Evolutionary conservation across 208 protist genomes (phyloP).

Genomic region (Acanthamoeba royreba): DNA sequence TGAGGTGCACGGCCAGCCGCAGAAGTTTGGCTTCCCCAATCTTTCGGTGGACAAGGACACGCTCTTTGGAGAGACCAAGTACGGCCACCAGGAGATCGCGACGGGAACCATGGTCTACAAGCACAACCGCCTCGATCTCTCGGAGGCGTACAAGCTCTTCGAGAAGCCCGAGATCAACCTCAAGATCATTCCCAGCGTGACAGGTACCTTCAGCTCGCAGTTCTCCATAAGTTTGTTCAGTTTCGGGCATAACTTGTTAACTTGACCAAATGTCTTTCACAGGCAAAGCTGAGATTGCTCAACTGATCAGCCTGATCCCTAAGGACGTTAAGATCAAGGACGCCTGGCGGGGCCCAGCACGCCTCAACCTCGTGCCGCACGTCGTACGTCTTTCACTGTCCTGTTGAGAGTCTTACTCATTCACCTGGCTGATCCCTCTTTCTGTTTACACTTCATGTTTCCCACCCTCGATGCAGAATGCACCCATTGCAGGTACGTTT

Average conservation of each 20-base stretch:
- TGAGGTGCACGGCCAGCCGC: constrained; percentile 12
- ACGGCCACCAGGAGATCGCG: neutral
- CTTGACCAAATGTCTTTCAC: neutral
- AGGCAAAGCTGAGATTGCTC: neutral
- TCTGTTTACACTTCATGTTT: no score
- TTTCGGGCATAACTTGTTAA: no score
- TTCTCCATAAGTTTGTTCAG: neutral
- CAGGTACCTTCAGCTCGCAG: neutral
- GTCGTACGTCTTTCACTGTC: neutral
- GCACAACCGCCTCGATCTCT: neutral
- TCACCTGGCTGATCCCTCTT: neutral
- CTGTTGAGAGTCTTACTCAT: neutral
- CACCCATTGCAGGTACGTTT: neutral
- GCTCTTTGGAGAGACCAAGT: neutral
- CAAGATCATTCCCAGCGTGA: constrained; percentile 30
- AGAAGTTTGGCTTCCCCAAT: constrained; percentile 42
- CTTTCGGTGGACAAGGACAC: constrained; percentile 35
- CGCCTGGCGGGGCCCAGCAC: neutral
- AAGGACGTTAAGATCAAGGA: neutral
- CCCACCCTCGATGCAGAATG: neutral
- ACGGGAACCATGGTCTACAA: neutral
- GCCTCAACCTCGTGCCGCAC: neutral
- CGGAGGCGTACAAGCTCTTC: neutral
- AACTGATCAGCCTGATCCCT: neutral
- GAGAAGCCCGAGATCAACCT: constrained; percentile 31